Evolutionary conservation across 1,139 yeast species (phyloP), one percentile per base, ranked within the genome.

Genomic region (Candida labiduridarum): DNA sequence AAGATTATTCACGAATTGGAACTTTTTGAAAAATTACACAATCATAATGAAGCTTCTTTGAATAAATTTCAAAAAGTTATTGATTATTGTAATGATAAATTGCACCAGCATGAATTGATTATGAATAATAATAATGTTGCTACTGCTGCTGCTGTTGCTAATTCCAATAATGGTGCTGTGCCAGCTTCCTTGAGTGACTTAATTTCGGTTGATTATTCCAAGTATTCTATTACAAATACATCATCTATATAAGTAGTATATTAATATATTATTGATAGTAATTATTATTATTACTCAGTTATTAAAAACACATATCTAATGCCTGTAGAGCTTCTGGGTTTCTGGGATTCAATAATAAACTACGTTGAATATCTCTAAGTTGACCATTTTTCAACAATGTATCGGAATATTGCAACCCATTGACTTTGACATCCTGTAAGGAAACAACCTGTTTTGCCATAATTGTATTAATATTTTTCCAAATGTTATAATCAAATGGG

Each of bases 401-500:
- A 2, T 72, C 69, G 44, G 88, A 75, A 57, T 88, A 69, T 39
- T 79, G 83, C 3, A 56, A 57, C 0, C 89, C 78, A 3, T 79
- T 76, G 29, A 84, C 78, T 53, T 78, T 78, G 18, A 87, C 73
- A 50, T 80, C 80, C 2, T 58, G 53, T 51, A 85, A 70, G 0
- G 66, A 56, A 0, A 89, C 83, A 10, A 83, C 75, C 6, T 68
- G 61, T 33, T 75, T 57, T 0, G 80, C 79, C 71, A 78, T 72
- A 44, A 70, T 70, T 16, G 69, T 63, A 59, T 82, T 81, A 41
- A 92, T 65, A 19, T 80, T 72, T 43, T 72, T 74, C 98, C 98
- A 92, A 7, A 88, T 78, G 16, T 72, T 70, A 55, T 75, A 75
- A 58, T 85, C 88, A 39, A 80, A 79, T 0, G 97, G 97, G 70